Evolutionary conservation across 169 alveolate species (phyloP).

Genomic region (Plasmodium berghei): DNA sequence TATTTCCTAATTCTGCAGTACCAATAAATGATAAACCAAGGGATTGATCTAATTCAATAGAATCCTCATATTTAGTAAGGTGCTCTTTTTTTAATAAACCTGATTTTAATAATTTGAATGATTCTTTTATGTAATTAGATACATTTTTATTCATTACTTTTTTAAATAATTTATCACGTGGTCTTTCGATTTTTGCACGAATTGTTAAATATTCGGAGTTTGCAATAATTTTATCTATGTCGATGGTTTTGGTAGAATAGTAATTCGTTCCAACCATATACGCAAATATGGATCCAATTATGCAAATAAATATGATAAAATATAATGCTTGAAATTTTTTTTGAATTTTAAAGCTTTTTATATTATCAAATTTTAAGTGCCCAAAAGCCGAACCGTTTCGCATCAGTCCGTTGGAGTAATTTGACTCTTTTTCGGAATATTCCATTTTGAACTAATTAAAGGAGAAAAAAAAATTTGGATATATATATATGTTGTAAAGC

Average conservation of each 20-base stretch:
- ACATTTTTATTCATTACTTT: conserved; percentile 24
- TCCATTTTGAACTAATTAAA: conserved; percentile 18
- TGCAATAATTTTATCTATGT: conserved; percentile 18
- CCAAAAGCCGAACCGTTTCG: conserved; percentile 49
- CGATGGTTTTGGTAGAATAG: background rate
- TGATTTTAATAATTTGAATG: conserved; percentile 18
- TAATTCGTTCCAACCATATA: conserved; percentile 21
- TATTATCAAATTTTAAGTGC: conserved; percentile 15
- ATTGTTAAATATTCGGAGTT: conserved; percentile 32
- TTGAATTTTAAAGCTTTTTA: conserved; percentile 54
- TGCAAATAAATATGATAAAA: conserved; percentile 30
- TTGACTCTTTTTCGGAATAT: conserved; percentile 24
- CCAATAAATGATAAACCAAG: conserved; percentile 53
- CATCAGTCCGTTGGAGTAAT: conserved; percentile 40
- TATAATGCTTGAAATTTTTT: conserved; percentile 36
- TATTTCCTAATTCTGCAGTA: conserved; percentile 52
- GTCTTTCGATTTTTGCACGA: conserved; percentile 43
- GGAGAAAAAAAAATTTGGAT: background rate
- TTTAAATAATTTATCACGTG: conserved; percentile 39
- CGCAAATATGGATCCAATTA: conserved; percentile 32
- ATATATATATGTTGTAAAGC: background rate
- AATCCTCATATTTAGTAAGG: conserved; percentile 47
- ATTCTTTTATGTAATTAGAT: conserved; percentile 28
- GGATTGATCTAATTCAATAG: conserved; percentile 49
- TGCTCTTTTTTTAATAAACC: conserved; percentile 25